phyloP scores from a whole-genome alignment of 2,329 filamentous ascomycete genomes.

The Aureobasidium mangrovei region DNA sequence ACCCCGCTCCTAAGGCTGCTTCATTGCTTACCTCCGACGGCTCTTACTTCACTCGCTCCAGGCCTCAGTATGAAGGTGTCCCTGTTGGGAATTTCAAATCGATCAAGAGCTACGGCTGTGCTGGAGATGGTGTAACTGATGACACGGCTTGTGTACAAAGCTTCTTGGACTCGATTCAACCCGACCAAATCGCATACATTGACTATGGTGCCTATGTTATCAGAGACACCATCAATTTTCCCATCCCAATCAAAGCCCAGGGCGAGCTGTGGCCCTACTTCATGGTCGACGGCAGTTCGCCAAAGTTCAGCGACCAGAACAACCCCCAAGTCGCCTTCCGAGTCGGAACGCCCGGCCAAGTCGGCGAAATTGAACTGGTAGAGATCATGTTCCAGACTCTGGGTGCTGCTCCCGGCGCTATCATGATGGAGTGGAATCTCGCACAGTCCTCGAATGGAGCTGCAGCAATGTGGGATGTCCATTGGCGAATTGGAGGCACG shows the following conservation, averaged over 20 bases:
- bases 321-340: slow-evolving; percentile 57
- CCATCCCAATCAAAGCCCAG: slow-evolving; percentile 67
- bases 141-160: slow-evolving; percentile 73
- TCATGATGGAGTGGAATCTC: slow-evolving; percentile 67
- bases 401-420: slow-evolving; percentile 58
- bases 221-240: slow-evolving; percentile 45
- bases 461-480: slow-evolving; percentile 50
- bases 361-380: slow-evolving; percentile 58
- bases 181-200: slow-evolving; percentile 49
- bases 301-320: slow-evolving; percentile 36
- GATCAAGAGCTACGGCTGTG: slow-evolving; percentile 44
- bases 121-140: slow-evolving; percentile 76
- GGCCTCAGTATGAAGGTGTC: slow-evolving; percentile 37
- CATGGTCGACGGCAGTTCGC: slow-evolving; percentile 58
- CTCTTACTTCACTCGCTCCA: slow-evolving; percentile 19
- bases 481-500: slow-evolving; percentile 45
- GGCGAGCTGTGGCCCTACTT: slow-evolving; percentile 80
- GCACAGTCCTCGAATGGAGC: slow-evolving; percentile 36
- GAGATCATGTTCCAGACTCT: slow-evolving; percentile 64
- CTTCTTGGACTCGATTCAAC: slow-evolving; percentile 51
- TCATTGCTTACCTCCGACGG: slow-evolving; percentile 17
- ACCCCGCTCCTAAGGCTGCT: slow-evolving; percentile 16
- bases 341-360: slow-evolving; percentile 56
- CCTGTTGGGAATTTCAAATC: slow-evolving; percentile 60
- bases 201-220: slow-evolving; percentile 51